These are phyloP conservation scores for Cordia subcordata DNA, from an alignment of 257 asterid genomes.

Conservation along the genomic window DNA sequence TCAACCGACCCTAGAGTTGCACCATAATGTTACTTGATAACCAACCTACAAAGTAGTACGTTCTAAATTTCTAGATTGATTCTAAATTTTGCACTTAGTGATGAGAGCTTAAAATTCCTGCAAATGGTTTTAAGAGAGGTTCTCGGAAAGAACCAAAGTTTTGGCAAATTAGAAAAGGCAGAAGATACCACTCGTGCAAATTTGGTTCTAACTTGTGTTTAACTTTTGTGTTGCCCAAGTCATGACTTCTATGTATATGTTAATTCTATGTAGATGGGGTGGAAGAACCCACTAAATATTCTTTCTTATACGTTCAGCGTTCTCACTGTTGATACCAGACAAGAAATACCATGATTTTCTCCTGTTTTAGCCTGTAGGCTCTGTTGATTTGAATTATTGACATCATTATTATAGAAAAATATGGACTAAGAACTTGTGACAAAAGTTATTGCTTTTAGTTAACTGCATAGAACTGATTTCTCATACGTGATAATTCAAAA, in stretches of 20 bases:
- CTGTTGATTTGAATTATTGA: too few species aligned
- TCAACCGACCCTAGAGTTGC: constrained; percentile 64
- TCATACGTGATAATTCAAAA: too few species aligned
- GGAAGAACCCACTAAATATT: background rate
- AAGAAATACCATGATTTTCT: too few species aligned
- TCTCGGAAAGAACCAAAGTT: background rate
- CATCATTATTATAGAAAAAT: too few species aligned
- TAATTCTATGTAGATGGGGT: background rate
- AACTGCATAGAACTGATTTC: too few species aligned
- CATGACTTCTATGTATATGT: background rate
- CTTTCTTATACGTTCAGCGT: too few species aligned
- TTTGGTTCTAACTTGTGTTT: too few species aligned
- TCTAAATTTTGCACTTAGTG: background rate
- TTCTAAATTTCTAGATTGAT: background rate
- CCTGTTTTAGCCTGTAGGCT: too few species aligned
- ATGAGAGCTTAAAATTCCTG: background rate
- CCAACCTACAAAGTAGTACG: background rate
- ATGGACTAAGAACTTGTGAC: too few species aligned
- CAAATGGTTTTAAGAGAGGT: background rate
- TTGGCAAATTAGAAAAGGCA: background rate
- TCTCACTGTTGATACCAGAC: too few species aligned
- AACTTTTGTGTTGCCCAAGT: background rate
- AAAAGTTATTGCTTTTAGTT: too few species aligned
- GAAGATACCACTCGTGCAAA: background rate
- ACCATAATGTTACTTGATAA: constrained; percentile 6